Base-by-base conservation (phyloP, 2,329 filamentous ascomycete species). In the Nemania sp. region DNA sequence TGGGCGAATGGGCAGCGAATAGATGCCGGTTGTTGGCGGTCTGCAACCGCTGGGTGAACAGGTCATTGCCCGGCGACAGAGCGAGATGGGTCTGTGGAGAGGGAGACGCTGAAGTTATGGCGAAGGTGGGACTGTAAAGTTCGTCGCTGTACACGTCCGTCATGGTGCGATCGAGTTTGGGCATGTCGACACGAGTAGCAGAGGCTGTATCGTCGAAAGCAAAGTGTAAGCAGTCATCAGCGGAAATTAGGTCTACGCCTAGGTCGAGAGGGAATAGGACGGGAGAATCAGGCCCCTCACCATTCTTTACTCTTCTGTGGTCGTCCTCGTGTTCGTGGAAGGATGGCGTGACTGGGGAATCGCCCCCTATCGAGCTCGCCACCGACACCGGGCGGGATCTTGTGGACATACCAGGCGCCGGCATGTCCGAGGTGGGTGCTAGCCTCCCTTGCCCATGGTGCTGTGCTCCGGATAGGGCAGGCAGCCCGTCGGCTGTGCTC, bases 91-190 rank as follows among this genome's bases (percentile, higher is more conserved):
- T 76, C 64, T 75, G 71, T 49, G 80, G 78, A 9, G 80, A 77
- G 11, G 83, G 80, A 2, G 85, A 78, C 4, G 85, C 78, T 0
- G 85, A 82, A 0, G 83, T 83, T 69, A 87, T 81, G 35, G 79
- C 81, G 62, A 87, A 87, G 68, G 81, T 83, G 0, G 90, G 88
- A 68, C 89, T 92, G 80, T 91, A 96, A 0, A 96, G 83, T 74
- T 95, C 91, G 73, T 97, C 93, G 69, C 87, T 84, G 71, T 90
- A 94, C 51, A 91, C 84, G 71, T 96, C 92, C 17, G 92, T 94
- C 78, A 95, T 91, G 0, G 92, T 95, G 58, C 92, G 84, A 67
- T 92, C 89, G 65, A 96, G 84, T 76, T 94, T 95, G 25, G 92
- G 90, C 25, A 87, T 79, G 40, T 54, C 60, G 29, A 20, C 40